These are phyloP conservation scores for Trichoderma cornu-damae DNA, from an alignment of 2,329 filamentous ascomycete genomes.

Conservation along the genomic window DNA sequence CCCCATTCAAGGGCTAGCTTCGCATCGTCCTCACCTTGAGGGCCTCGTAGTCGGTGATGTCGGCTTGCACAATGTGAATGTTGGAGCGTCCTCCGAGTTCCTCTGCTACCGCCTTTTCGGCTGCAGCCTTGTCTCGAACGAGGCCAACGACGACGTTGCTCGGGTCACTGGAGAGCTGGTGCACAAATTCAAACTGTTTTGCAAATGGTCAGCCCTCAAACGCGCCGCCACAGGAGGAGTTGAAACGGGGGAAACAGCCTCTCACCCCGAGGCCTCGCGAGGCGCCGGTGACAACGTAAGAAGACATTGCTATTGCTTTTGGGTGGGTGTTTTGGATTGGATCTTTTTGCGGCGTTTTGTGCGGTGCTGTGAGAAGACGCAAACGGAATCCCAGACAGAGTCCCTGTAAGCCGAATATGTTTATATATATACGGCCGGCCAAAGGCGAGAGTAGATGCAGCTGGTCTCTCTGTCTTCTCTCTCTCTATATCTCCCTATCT, in stretches of 20 bases:
- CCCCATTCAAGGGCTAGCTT: not conserved
- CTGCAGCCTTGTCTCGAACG: not conserved
- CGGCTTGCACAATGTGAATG: not conserved
- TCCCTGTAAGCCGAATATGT: too few species aligned
- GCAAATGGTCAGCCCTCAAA: not conserved
- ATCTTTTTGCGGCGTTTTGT: too few species aligned
- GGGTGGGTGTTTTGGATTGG: too few species aligned
- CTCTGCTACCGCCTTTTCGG: not conserved
- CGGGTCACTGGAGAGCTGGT: not conserved
- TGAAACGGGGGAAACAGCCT: not conserved
- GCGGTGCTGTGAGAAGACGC: not conserved
- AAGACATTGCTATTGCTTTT: too few species aligned
- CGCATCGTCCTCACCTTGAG: not conserved
- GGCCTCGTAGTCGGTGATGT: slow-evolving; percentile 1
- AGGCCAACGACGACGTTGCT: slow-evolving; percentile 1
- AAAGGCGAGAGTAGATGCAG: too few species aligned
- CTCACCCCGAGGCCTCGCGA: not conserved
- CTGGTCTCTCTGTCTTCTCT: too few species aligned
- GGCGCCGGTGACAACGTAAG: not conserved
- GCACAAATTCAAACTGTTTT: not conserved
- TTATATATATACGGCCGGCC: too few species aligned
- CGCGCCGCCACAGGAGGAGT: rapidly evolving
- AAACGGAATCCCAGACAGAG: too few species aligned
- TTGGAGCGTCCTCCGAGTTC: not conserved
- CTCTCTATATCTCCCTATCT: too few species aligned